These are phyloP conservation scores for Daldinia bambusicola DNA, from an alignment of 495 filamentous ascomycete species.

Conservation along the genomic window DNA sequence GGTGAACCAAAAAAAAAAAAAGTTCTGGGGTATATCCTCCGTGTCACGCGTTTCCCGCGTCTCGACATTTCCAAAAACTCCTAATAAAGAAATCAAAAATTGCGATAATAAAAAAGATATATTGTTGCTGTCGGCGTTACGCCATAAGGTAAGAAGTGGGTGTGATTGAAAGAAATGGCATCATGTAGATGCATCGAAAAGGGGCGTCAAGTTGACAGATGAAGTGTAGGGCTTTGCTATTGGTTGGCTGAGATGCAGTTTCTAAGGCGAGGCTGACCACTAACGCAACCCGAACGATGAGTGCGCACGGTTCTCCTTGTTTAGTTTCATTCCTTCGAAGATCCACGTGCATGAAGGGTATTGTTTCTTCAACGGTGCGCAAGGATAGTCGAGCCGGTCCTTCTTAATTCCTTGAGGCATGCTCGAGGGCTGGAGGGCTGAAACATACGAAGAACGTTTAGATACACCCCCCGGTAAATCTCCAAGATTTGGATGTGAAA, in stretches of 20 bases:
- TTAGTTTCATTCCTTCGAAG: conserved; percentile 24
- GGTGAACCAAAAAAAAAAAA: conserved; percentile 20
- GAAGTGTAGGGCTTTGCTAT: background rate
- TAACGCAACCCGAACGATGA: conserved; percentile 5
- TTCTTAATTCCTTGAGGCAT: conserved; percentile 19
- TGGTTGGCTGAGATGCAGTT: background rate
- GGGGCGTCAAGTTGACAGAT: conserved; percentile 4
- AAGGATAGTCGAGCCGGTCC: conserved; percentile 37
- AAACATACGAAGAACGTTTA: conserved; percentile 32
- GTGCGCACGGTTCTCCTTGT: conserved; percentile 8
- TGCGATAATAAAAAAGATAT: conserved; percentile 36
- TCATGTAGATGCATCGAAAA: conserved; percentile 19
- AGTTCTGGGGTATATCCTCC: conserved; percentile 45
- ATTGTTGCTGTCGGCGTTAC: conserved; percentile 30
- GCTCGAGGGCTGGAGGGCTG: conserved; percentile 32
- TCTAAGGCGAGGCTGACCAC: background rate
- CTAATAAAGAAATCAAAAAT: conserved; percentile 16
- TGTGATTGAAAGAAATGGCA: conserved; percentile 19
- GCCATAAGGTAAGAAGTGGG: conserved; percentile 12
- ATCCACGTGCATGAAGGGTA: background rate
- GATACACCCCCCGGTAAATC: conserved; percentile 13
- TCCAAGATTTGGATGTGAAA: conserved; percentile 25
- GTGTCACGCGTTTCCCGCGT: conserved; percentile 38
- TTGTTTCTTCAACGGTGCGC: conserved; percentile 20
- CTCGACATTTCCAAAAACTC: conserved; percentile 39